phyloP scores from a whole-genome alignment of 495 filamentous ascomycete genomes.

The Chaetomium tenue region DNA sequence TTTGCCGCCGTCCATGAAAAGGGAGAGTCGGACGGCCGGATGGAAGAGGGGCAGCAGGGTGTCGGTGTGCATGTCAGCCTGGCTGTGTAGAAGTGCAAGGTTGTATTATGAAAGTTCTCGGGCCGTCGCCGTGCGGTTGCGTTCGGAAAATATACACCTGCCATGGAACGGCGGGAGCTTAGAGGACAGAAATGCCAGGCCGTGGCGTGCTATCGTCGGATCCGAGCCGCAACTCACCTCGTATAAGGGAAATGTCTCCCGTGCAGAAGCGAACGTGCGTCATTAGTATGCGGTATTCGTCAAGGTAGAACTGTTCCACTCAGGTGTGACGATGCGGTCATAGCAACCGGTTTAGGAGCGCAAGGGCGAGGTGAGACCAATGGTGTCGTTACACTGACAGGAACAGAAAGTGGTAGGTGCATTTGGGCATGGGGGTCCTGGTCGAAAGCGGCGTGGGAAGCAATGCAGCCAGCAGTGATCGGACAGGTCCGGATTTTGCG shows the following conservation, averaged over 20 bases:
- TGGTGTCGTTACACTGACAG: constrained; percentile 16
- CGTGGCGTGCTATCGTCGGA: constrained; percentile 1
- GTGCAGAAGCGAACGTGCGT: constrained; percentile 7
- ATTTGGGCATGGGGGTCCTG: background rate
- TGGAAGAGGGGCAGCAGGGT: background rate
- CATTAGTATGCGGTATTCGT: background rate
- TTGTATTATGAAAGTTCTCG: constrained; percentile 12
- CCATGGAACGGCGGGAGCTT: background rate
- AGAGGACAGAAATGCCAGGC: background rate
- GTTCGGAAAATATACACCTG: constrained; percentile 9
- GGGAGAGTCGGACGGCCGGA: background rate
- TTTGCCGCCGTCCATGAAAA: background rate
- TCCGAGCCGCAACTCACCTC: constrained; percentile 12
- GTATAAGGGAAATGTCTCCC: background rate
- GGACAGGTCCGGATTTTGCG: background rate
- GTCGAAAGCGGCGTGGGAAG: background rate
- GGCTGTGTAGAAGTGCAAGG: constrained; percentile 6
- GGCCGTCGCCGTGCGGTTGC: constrained; percentile 12
- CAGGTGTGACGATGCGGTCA: background rate
- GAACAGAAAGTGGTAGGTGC: constrained; percentile 25
- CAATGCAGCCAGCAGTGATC: constrained; percentile 6
- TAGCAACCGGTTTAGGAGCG: background rate
- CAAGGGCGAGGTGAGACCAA: background rate
- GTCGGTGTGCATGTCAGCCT: constrained; percentile 11
- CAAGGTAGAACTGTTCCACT: background rate